Base-by-base conservation (phyloP, 1,139 yeast species). In the Geotrichum carabidarum region DNA sequence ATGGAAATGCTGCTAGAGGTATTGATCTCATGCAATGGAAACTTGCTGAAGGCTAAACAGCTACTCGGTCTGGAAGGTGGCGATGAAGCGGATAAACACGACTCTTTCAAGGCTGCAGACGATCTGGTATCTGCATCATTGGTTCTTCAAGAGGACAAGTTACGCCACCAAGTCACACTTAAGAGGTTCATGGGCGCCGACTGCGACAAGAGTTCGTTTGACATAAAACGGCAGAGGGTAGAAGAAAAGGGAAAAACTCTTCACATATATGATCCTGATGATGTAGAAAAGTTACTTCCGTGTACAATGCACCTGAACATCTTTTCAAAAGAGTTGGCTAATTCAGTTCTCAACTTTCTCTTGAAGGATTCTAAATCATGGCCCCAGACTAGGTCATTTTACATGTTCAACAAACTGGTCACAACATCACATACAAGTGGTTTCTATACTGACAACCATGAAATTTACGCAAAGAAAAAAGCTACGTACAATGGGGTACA, bases 371-470 rank as follows among this genome's bases (percentile, higher is more conserved):
- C 74, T 5, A 61, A 70, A 1, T 56, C 62, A 0, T 79, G 82
- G 70, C 71, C 72, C 14, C 70, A 73, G 56, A 53, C 57, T 27
- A 51, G 60, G 38, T 42, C 48, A n/a, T 86, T 86, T 63, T 75
- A 78, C 56, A 70, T 86, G 14, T 85, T 84, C 61, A 89, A 83
- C 1, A 78, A 82, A 22, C 66, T 72, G 50, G 84, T 86, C 49
- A 65, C 63, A 8, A 79, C 90, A 0, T 77, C 79, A 30, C 88
- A 83, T 62, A 66, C 68, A 6, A 65, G 79, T 11, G 73, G 74
- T 4, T 52, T 75, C 42, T 79, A 77, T 61, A 62, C 74, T 1
- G 67, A 63, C 44, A 68, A 71, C 51, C 57, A 68, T 36, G 65
- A 65, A 31, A 51, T 69, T 1, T 59, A 66, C 2, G 61, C 58